phyloP scores from a whole-genome alignment of 371 early-diverging fungal species.

The Paraphysoderma sedebokerense region DNA sequence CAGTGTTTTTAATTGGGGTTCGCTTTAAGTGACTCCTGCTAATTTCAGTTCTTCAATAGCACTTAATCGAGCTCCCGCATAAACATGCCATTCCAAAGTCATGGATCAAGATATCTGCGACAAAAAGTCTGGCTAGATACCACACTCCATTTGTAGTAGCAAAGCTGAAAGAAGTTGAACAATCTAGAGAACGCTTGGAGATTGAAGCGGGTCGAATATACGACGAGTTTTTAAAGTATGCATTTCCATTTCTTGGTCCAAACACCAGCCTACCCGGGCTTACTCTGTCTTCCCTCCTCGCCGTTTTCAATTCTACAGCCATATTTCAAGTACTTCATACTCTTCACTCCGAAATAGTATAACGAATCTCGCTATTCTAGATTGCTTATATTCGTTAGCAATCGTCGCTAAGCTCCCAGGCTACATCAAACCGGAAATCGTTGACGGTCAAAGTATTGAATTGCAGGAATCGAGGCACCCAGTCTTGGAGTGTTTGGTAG shows the following conservation, averaged over 20 bases:
- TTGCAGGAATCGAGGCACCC: slow-evolving; percentile 42
- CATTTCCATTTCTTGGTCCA: slow-evolving; percentile 3
- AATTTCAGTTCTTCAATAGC: no score
- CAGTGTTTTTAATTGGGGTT: no score
- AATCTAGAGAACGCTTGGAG: no score
- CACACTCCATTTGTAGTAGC: no score
- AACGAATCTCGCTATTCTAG: slow-evolving; percentile 12
- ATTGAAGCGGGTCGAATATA: neutral
- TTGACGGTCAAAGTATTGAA: slow-evolving; percentile 17
- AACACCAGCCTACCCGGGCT: neutral
- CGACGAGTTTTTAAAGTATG: neutral
- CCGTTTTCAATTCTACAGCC: neutral
- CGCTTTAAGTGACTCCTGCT: no score
- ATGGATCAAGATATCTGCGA: no score
- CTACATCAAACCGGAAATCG: slow-evolving; percentile 49
- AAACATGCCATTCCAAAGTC: no score
- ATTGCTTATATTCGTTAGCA: slow-evolving; percentile 58
- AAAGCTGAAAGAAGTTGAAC: no score
- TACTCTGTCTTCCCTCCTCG: neutral
- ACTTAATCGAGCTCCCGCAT: no score
- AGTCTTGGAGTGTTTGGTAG: slow-evolving; percentile 23
- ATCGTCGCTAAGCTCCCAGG: slow-evolving; percentile 37
- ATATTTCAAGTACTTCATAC: neutral
- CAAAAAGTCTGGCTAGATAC: no score
- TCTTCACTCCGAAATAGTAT: neutral